Evolutionary conservation across 31 red algal genomes (phyloP).

Genomic region (Endocladia muricata): DNA sequence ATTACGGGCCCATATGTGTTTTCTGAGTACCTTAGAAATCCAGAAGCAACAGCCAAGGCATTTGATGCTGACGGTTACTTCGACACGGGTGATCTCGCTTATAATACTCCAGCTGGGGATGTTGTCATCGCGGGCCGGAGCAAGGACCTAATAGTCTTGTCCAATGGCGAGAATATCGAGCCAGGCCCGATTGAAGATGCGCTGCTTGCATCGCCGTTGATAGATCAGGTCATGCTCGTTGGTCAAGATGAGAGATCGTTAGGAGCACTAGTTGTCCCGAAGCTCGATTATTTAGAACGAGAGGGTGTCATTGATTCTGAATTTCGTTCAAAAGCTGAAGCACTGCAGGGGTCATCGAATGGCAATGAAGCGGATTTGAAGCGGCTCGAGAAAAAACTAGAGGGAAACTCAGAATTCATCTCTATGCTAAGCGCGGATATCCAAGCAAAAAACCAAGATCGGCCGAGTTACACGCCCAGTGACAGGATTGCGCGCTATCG

Average conservation of each 20-base stretch:
- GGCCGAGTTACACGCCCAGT: conserved; percentile 32
- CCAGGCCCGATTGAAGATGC: conserved; percentile 89
- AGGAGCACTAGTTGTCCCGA: conserved; percentile 87
- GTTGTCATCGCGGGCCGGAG: conserved; percentile 85
- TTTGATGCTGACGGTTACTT: conserved; percentile 91
- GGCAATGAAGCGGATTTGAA: conserved; percentile 32
- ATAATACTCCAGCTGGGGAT: conserved; percentile 62
- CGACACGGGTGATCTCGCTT: conserved; percentile 93
- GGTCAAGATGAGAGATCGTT: conserved; percentile 90
- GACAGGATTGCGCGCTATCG: conserved; percentile 58
- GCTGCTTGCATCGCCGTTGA: conserved; percentile 48
- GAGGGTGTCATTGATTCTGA: conserved; percentile 25
- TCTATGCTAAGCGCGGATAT: conserved; percentile 30
- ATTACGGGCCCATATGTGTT: conserved; percentile 78
- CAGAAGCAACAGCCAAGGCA: conserved; percentile 69
- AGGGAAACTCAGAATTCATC: conserved; percentile 6
- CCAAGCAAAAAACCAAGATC: conserved; percentile 28
- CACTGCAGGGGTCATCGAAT: conserved; percentile 11
- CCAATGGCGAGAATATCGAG: conserved; percentile 95
- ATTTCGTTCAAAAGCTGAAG: conserved; percentile 10
- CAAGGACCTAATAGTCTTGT: conserved; percentile 95
- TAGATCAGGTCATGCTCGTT: conserved; percentile 97
- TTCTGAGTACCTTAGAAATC: conserved; percentile 65
- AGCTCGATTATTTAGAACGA: conserved; percentile 43
- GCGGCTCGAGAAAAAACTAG: conserved; percentile 34